Evolutionary conservation across 306 rosid genomes (phyloP).

Genomic region (Hippophae gyantsensis): DNA sequence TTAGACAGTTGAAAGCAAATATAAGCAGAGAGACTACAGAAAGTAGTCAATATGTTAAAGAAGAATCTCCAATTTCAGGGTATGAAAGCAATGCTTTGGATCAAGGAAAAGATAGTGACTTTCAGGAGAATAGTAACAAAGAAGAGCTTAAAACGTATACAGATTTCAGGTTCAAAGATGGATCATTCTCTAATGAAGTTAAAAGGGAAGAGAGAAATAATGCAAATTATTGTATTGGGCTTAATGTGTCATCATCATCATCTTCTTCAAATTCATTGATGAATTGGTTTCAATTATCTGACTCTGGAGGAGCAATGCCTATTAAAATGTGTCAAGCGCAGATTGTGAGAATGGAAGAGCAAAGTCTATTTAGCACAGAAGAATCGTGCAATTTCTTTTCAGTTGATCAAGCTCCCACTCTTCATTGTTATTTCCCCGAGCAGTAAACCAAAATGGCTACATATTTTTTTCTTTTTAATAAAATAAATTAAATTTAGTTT

Average conservation of each 20-base stretch:
- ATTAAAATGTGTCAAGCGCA: conserved; percentile 31
- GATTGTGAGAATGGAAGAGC: conserved; percentile 43
- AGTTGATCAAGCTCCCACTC: conserved; percentile 69
- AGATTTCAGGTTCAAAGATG: conserved; percentile 20
- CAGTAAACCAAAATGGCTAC: conserved; percentile 9
- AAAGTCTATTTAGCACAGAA: conserved; percentile 29
- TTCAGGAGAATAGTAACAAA: conserved; percentile 6
- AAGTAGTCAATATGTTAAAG: conserved; percentile 23
- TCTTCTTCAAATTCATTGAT: conserved; percentile 25
- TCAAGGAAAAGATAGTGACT: conserved; percentile 10
- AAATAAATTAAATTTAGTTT: neutral
- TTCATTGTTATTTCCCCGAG: conserved; percentile 33
- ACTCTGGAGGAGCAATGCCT: conserved; percentile 24
- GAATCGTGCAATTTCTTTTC: conserved; percentile 57
- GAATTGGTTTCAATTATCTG: conserved; percentile 39
- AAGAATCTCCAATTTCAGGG: conserved; percentile 29
- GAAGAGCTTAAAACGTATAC: conserved; percentile 12
- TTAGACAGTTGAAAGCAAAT: conserved; percentile 42
- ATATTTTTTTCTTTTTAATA: neutral
- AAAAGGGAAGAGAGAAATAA: conserved; percentile 34
- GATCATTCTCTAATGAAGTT: conserved; percentile 29
- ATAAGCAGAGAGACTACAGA: conserved; percentile 18
- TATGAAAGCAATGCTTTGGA: conserved; percentile 9
- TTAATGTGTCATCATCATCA: conserved; percentile 22
- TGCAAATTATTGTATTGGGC: conserved; percentile 26